phyloP scores from a whole-genome alignment of 345 rosid genomes.

The Limnanthes douglasii region DNA sequence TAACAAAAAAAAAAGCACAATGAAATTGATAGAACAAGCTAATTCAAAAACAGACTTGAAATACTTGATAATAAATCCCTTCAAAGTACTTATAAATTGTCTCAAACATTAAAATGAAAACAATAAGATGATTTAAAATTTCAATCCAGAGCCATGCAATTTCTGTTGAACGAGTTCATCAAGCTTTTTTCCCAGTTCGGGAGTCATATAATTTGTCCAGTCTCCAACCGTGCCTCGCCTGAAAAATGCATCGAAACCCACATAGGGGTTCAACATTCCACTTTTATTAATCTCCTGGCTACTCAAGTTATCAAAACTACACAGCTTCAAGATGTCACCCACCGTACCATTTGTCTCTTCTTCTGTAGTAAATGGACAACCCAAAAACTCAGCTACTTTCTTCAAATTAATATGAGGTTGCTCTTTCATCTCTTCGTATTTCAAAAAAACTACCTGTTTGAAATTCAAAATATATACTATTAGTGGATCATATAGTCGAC shows the following conservation, averaged over 20 bases:
- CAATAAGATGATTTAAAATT: no score
- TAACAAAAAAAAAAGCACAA: no score
- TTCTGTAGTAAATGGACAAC: constrained; percentile 24
- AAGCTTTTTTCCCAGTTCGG: constrained; percentile 20
- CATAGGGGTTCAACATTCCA: constrained; percentile 22
- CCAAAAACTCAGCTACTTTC: constrained; percentile 25
- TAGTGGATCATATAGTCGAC: no score
- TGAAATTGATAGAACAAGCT: no score
- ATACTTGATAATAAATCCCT: no score
- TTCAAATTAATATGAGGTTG: constrained; percentile 14
- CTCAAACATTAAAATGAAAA: no score
- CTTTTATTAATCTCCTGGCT: constrained; percentile 27
- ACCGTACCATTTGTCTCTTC: constrained; percentile 20
- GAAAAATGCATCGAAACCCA: constrained; percentile 28
- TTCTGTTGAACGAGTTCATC: constrained; percentile 23
- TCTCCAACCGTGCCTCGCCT: constrained; percentile 35
- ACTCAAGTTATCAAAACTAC: constrained; percentile 31
- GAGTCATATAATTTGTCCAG: constrained; percentile 27
- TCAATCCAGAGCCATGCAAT: constrained; percentile 34
- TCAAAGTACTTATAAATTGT: no score
- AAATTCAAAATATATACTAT: no score
- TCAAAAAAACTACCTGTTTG: no score
- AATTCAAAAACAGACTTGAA: no score
- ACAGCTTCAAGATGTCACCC: constrained; percentile 21
- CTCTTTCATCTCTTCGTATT: constrained; percentile 31